phyloP scores from a whole-genome alignment of 1,139 yeast species.

The Waltiozyma sp. region DNA sequence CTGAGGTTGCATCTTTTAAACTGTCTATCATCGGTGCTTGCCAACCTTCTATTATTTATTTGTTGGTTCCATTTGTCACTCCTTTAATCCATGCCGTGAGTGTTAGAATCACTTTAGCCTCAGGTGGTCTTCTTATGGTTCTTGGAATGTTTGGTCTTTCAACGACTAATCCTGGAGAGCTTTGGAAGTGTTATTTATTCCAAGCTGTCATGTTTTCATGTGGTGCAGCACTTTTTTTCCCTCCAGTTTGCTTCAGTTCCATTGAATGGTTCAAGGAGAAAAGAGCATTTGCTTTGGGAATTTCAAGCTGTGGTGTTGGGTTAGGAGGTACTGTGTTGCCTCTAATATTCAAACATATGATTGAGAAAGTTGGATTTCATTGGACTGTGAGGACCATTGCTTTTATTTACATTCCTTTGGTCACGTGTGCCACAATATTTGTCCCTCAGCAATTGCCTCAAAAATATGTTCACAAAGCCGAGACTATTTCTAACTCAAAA shows the following conservation, averaged over 20 bases:
- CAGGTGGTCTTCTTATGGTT: slow-evolving; percentile 43
- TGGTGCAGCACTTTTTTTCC: slow-evolving; percentile 46
- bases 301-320: slow-evolving; percentile 47
- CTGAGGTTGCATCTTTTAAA: slow-evolving; percentile 45
- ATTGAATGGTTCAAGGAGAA: slow-evolving; percentile 53
- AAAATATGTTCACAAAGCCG: slow-evolving; percentile 5
- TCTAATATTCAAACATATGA: slow-evolving; percentile 12
- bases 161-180: slow-evolving; percentile 39
- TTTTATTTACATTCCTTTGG: slow-evolving; percentile 12
- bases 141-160: slow-evolving; percentile 38
- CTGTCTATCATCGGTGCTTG: slow-evolving; percentile 64
- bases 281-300: slow-evolving; percentile 46
- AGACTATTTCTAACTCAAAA: slow-evolving; percentile 11
- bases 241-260: slow-evolving; percentile 43
- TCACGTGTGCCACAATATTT: slow-evolving; percentile 5
- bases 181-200: slow-evolving; percentile 55
- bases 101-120: slow-evolving; percentile 25
- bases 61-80: slow-evolving; percentile 42
- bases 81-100: slow-evolving; percentile 28
- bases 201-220: slow-evolving; percentile 59
- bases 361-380: slow-evolving; percentile 8
- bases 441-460: slow-evolving; percentile 10
- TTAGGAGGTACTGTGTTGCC: slow-evolving; percentile 21
- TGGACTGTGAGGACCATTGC: slow-evolving; percentile 14
- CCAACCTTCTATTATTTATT: slow-evolving; percentile 49